A percentile compares a stretch with the other conserved stretches of the same genome.
These are phyloP conservation scores for Aspergillus versicolor DNA, from an alignment of 2,329 filamentous ascomycete genomes.

Conservation along the genomic window DNA sequence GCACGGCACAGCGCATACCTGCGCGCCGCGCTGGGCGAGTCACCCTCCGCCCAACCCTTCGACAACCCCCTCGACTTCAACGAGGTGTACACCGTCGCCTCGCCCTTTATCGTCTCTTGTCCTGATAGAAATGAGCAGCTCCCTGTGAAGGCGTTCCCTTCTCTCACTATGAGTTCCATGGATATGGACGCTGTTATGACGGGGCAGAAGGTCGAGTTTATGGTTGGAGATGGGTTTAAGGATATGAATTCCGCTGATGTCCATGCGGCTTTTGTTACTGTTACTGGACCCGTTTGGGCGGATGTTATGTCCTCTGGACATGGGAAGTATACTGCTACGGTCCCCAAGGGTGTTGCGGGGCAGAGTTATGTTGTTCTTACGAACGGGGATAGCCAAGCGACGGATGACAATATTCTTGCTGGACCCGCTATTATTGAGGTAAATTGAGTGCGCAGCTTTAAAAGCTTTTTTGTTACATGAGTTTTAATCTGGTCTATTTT, in stretches of 20 bases:
- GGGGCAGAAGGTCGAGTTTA: not conserved
- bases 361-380: constrained; percentile 33
- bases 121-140: constrained; percentile 55
- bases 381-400: constrained; percentile 18
- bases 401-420: constrained; percentile 31
- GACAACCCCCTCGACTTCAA: constrained; percentile 60
- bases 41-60: constrained; percentile 60
- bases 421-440: constrained; percentile 36
- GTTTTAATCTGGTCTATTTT: constrained; percentile 1
- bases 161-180: constrained; percentile 32
- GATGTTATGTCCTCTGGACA: constrained; percentile 7
- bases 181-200: not conserved
- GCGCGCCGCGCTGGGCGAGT: constrained; percentile 49
- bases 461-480: too few species aligned
- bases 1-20: constrained; percentile 65
- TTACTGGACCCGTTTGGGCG: constrained; percentile 23
- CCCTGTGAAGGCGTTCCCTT: constrained; percentile 62
- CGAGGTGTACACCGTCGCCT: constrained; percentile 64
- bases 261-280: constrained; percentile 23
- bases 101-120: constrained; percentile 60
- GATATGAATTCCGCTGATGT: constrained; percentile 19
- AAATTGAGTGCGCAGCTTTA: not conserved
- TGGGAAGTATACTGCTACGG: constrained; percentile 21
- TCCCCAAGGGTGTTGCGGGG: constrained; percentile 25
- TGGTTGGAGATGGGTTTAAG: constrained; percentile 14